Percentiles rank a stretch among this genome's conserved stretches.
Evolutionary conservation across 345 rosid species (phyloP).

Genomic region (Odontarrhena argentea): DNA sequence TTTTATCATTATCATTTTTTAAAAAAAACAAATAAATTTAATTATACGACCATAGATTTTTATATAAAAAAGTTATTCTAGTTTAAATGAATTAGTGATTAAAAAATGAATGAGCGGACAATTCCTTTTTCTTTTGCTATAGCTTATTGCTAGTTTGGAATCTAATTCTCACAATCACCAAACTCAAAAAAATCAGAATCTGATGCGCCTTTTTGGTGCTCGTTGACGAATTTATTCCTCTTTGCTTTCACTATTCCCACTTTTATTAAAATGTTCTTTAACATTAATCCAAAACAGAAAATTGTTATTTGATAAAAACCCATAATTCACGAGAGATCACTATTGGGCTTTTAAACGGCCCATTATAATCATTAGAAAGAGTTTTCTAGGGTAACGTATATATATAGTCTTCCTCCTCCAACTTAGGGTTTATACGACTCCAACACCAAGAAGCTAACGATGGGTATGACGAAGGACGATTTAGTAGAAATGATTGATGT

Average conservation of each 20-base stretch:
- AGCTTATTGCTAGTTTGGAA: conserved; percentile 34
- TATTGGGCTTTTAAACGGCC: conserved; percentile 27
- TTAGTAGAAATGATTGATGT: neutral
- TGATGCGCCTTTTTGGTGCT: conserved; percentile 20
- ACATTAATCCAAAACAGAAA: neutral
- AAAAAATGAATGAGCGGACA: too few species aligned
- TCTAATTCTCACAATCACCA: conserved; percentile 38
- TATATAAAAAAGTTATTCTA: too few species aligned
- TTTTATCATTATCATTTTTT: too few species aligned
- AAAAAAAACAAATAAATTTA: too few species aligned
- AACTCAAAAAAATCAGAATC: conserved; percentile 29
- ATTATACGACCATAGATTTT: too few species aligned
- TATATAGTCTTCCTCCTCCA: neutral
- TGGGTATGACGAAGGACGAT: conserved; percentile 28
- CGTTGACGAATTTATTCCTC: conserved; percentile 36
- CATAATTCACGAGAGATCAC: neutral
- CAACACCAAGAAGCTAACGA: conserved; percentile 18
- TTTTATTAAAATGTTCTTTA: neutral
- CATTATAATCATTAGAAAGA: conserved; percentile 7
- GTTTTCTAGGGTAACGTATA: conserved; percentile 9
- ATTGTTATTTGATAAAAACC: conserved; percentile 5
- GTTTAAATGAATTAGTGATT: too few species aligned
- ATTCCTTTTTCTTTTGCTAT: conserved; percentile 1
- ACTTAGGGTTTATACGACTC: conserved; percentile 25
- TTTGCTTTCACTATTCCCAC: conserved; percentile 27